Evolutionary conservation across 805 yeast genomes (phyloP).

Genomic region (Candida koratica): DNA sequence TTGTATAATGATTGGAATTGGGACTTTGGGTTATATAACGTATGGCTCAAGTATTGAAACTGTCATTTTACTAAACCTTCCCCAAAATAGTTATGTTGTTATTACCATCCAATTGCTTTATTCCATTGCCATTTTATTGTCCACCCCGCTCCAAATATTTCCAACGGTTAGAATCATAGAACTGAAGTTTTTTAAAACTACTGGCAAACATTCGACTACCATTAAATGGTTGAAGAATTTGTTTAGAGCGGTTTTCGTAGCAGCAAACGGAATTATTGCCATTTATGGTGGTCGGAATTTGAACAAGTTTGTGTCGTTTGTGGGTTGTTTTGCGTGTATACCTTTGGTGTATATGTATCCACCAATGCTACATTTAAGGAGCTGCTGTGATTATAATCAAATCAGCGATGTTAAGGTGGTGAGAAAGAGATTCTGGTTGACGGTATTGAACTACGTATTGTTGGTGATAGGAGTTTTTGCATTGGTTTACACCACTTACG

Average conservation of each 20-base stretch:
- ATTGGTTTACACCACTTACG: slow-evolving; percentile 65
- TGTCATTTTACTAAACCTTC: slow-evolving; percentile 67
- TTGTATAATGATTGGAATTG: slow-evolving; percentile 56
- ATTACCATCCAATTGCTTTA: slow-evolving; percentile 66
- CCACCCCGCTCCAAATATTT: slow-evolving; percentile 77
- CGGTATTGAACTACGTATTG: slow-evolving; percentile 45
- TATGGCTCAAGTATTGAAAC: slow-evolving; percentile 64
- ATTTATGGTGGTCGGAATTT: slow-evolving; percentile 64
- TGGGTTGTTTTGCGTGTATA: slow-evolving; percentile 81
- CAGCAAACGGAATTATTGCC: slow-evolving; percentile 54
- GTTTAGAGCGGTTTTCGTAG: slow-evolving; percentile 52
- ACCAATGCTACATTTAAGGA: slow-evolving; percentile 64
- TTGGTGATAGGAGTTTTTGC: slow-evolving; percentile 56
- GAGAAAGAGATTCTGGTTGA: slow-evolving; percentile 34
- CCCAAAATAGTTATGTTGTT: slow-evolving; percentile 60
- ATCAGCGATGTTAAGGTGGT: slow-evolving; percentile 14
- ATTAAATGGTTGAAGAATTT: slow-evolving; percentile 67
- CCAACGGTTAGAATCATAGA: slow-evolving; percentile 77
- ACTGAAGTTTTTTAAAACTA: slow-evolving; percentile 48
- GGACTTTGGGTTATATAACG: slow-evolving; percentile 65
- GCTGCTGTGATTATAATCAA: slow-evolving; percentile 33
- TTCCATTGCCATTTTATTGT: slow-evolving; percentile 67
- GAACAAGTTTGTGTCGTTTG: slow-evolving; percentile 72
- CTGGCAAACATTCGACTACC: slow-evolving; percentile 53
- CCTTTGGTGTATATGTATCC: slow-evolving; percentile 86